Conservation (phyloP, 176 grass and related monocot genomes). For the Tillandsia fasciculata region DNA sequence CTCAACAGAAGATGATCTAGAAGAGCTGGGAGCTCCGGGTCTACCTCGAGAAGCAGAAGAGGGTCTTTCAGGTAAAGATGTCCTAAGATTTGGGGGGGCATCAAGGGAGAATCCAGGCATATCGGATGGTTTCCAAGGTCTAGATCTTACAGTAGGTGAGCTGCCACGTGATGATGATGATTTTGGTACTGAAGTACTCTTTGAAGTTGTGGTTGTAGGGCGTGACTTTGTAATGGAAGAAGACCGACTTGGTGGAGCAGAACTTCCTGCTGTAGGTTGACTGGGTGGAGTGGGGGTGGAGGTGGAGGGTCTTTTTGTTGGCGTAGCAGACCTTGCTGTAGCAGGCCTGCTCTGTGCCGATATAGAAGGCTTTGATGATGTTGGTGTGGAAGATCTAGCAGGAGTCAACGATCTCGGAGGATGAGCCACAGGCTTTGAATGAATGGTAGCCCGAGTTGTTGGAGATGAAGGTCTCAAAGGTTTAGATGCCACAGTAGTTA, state of each 20-base stretch:
- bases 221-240: conserved; percentile 39
- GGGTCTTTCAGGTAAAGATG: conserved; percentile 74
- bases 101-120: conserved; percentile 85
- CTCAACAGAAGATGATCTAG: conserved; percentile 88
- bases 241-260: conserved; percentile 36
- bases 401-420: conserved; percentile 53
- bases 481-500: conserved; percentile 35
- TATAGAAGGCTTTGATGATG: conserved; percentile 51
- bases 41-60: conserved; percentile 76
- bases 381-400: conserved; percentile 69
- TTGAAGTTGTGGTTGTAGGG: conserved; percentile 18
- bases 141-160: conserved; percentile 81
- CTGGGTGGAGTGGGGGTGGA: conserved; percentile 20
- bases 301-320: conserved; percentile 48
- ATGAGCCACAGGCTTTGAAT: conserved; percentile 38
- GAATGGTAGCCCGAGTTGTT: conserved; percentile 50
- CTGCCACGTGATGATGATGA: conserved; percentile 43
- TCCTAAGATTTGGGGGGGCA: conserved; percentile 68
- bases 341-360: conserved; percentile 50
- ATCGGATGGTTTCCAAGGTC: conserved; percentile 79
- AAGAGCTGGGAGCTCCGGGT: conserved; percentile 62
- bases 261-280: conserved; percentile 23
- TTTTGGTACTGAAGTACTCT: conserved; percentile 1
- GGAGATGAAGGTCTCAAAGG: conserved; percentile 77
- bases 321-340: conserved; percentile 47